phyloP scores from a whole-genome alignment of 2,329 filamentous ascomycete genomes.

The Colletotrichum coccodes region DNA sequence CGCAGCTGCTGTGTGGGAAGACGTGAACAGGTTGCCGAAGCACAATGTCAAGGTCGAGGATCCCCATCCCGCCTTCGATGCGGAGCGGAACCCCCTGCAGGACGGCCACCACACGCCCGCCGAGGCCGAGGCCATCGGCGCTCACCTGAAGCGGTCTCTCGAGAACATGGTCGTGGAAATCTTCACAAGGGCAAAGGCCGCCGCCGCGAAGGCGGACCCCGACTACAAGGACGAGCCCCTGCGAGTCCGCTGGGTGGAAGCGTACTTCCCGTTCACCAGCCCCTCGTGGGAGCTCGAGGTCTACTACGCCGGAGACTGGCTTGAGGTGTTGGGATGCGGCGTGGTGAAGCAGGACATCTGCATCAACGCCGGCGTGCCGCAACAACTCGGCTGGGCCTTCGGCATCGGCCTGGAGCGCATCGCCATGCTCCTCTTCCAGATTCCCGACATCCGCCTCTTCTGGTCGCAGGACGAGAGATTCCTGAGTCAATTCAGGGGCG shows the following conservation, averaged over 20 bases:
- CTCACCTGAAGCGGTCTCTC: conserved; percentile 88
- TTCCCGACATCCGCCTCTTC: conserved; percentile 96
- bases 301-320: conserved; percentile 93
- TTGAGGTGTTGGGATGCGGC: conserved; percentile 94
- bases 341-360: conserved; percentile 87
- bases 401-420: conserved; percentile 94
- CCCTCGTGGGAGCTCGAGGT: conserved; percentile 97
- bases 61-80: conserved; percentile 80
- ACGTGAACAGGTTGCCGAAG: conserved; percentile 76
- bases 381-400: conserved; percentile 92
- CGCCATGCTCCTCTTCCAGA: conserved; percentile 96
- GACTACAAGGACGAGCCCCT: conserved; percentile 74
- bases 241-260: conserved; percentile 92
- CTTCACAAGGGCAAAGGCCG: conserved; percentile 80
- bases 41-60: conserved; percentile 86
- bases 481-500: conserved; percentile 81
- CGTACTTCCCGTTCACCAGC: conserved; percentile 96
- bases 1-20: conserved; percentile 73
- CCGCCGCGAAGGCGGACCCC: conserved; percentile 63
- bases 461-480: conserved; percentile 91
- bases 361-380: conserved; percentile 78
- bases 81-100: conserved; percentile 86
- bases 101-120: conserved; percentile 73
- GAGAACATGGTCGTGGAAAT: conserved; percentile 92
- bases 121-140: conserved; percentile 84